These are phyloP conservation scores for Fusarium tuaranense DNA, from an alignment of 2,329 filamentous ascomycete species.

Conservation along the genomic window DNA sequence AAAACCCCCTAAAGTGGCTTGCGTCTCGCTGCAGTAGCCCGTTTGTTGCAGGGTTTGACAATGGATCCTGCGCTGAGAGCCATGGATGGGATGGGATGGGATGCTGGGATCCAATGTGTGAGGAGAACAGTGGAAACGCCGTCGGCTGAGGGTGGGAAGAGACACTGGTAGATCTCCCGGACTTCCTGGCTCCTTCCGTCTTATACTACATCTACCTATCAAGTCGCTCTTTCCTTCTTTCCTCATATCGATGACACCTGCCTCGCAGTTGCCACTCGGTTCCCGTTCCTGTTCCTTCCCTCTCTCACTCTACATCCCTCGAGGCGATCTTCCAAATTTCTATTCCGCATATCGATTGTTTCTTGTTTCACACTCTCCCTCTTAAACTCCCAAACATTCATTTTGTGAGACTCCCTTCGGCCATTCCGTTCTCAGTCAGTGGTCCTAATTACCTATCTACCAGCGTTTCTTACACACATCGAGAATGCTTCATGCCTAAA, in stretches of 20 bases:
- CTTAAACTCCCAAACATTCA: slow-evolving; percentile 4
- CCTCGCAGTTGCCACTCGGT: slow-evolving; percentile 3
- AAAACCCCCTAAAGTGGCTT: slow-evolving; percentile 37
- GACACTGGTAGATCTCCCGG: slow-evolving; percentile 23
- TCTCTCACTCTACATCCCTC: slow-evolving; percentile 4
- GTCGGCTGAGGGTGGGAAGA: slow-evolving; percentile 28
- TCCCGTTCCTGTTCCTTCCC: slow-evolving; percentile 4
- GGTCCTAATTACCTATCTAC: slow-evolving; percentile 11
- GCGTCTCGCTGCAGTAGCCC: slow-evolving; percentile 33
- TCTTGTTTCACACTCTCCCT: slow-evolving; percentile 4
- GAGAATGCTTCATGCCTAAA: slow-evolving; percentile 27
- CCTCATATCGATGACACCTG: slow-evolving; percentile 16
- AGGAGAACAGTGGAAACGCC: slow-evolving; percentile 31
- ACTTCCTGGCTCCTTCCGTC: slow-evolving; percentile 8
- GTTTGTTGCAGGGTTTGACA: slow-evolving; percentile 38
- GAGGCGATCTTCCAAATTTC: slow-evolving; percentile 28
- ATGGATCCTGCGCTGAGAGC: slow-evolving; percentile 19
- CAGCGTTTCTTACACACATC: slow-evolving; percentile 14
- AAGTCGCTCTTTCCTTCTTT: slow-evolving; percentile 19
- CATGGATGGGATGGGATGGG: background rate
- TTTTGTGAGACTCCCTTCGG: slow-evolving; percentile 25
- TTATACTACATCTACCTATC: slow-evolving; percentile 30
- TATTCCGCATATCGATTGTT: slow-evolving; percentile 10
- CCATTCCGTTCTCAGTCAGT: slow-evolving; percentile 16
- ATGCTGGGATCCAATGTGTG: slow-evolving; percentile 4